Evolutionary conservation across 352 stramenopile species (phyloP).

Genomic region (Aphanomyces invadans): DNA sequence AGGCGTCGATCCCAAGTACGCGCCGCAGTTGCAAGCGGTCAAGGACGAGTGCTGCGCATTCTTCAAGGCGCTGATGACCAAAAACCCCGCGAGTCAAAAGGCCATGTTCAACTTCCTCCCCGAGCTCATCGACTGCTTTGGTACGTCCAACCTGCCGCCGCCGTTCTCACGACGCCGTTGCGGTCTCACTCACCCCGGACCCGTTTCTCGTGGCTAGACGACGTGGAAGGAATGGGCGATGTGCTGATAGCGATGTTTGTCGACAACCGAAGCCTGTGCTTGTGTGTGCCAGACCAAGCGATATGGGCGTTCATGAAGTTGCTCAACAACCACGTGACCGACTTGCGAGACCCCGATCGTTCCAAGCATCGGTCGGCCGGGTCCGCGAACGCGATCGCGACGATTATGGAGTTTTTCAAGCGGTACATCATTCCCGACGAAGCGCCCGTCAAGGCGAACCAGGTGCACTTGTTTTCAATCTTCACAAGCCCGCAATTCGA

Average conservation of each 20-base stretch:
- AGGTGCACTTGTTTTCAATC: constrained; percentile 17
- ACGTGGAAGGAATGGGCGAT: constrained; percentile 18
- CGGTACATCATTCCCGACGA: constrained; percentile 24
- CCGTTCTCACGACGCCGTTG: too few species aligned
- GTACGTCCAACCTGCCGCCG: constrained; percentile 8
- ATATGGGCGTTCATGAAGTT: constrained; percentile 24
- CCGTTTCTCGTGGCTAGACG: background rate
- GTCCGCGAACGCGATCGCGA: background rate
- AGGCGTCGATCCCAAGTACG: background rate
- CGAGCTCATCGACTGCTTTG: constrained; percentile 18
- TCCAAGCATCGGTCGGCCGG: background rate
- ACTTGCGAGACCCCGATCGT: background rate
- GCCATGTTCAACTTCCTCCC: constrained; percentile 19
- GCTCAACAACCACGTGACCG: constrained; percentile 9
- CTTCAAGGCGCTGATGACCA: constrained; percentile 20
- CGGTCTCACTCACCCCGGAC: background rate
- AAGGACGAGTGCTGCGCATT: constrained; percentile 21
- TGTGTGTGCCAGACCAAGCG: constrained; percentile 15
- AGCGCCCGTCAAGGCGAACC: constrained; percentile 22
- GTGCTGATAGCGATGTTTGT: constrained; percentile 23
- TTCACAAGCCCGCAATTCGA: constrained; percentile 18
- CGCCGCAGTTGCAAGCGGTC: background rate
- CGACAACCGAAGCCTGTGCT: constrained; percentile 22
- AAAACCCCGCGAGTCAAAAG: background rate
- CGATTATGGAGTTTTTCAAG: constrained; percentile 25